phyloP scores from a whole-genome alignment of 2,329 filamentous ascomycete species.

The Colletotrichum liaoningense region DNA sequence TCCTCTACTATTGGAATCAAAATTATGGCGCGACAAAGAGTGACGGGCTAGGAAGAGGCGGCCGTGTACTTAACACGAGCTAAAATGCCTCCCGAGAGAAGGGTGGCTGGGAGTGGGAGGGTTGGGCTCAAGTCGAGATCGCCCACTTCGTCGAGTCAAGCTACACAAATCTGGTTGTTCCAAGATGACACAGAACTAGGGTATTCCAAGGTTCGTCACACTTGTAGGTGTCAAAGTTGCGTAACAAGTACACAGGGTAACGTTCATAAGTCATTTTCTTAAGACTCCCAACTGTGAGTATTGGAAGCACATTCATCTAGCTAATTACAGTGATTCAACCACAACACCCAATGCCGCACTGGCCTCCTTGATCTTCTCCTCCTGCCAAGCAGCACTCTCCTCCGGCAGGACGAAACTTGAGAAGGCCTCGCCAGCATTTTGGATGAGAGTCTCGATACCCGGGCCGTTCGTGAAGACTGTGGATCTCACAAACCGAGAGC shows the following conservation, averaged over 20 bases:
- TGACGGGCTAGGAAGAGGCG: no score
- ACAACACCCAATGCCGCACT: neutral
- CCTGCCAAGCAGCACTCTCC: conserved; percentile 13
- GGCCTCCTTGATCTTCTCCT: conserved; percentile 1
- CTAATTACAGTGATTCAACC: conserved; percentile 7
- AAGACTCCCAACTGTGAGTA: neutral
- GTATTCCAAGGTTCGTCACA: no score
- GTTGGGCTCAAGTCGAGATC: no score
- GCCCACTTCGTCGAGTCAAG: no score
- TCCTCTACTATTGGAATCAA: no score
- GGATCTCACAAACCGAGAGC: conserved; percentile 57
- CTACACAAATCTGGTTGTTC: no score
- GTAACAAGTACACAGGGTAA: neutral
- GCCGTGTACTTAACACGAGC: no score
- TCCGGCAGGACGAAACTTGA: conserved; percentile 53
- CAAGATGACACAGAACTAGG: no score
- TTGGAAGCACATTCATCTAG: neutral
- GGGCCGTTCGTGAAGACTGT: conserved; percentile 61
- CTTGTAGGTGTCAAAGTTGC: no score
- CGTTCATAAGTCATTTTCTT: neutral
- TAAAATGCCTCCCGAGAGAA: no score
- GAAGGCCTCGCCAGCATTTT: conserved; percentile 48
- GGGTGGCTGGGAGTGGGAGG: no score
- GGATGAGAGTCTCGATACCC: conserved; percentile 59
- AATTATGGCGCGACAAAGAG: no score